Conservation (phyloP, 1,284 basidiomycete genomes). For the Cryptococcus floricola region DNA sequence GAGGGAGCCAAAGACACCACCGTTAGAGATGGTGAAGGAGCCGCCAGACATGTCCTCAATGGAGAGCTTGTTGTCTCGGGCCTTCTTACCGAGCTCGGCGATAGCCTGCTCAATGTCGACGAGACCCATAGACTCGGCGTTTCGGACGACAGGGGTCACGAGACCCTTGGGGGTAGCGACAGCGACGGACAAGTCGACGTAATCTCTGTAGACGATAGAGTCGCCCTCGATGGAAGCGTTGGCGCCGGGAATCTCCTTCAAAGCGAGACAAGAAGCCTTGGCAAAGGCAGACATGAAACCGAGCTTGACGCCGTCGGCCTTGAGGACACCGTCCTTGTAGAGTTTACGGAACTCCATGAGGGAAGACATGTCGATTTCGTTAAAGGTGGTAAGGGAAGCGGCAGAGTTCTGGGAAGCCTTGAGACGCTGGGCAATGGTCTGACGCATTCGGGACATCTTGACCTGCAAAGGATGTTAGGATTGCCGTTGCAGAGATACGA, state of each 20-base stretch:
- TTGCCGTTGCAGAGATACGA: not conserved
- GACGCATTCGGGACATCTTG: conserved; percentile 97
- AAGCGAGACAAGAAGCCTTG: conserved; percentile 75
- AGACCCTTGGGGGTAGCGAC: conserved; percentile 97
- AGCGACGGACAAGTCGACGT: conserved; percentile 88
- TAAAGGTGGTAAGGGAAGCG: conserved; percentile 96
- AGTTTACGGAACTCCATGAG: conserved; percentile 89
- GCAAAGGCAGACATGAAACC: conserved; percentile 99
- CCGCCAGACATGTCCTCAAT: conserved; percentile 97
- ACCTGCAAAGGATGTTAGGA: conserved; percentile 54
- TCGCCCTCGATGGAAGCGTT: conserved; percentile 93
- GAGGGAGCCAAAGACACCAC: conserved; percentile 95
- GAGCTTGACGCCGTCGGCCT: conserved; percentile 92
- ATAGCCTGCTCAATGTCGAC: conserved; percentile 93
- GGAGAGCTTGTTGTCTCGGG: conserved; percentile 87
- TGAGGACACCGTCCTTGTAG: conserved; percentile 91
- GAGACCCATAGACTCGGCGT: conserved; percentile 81
- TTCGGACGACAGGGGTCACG: conserved; percentile 93
- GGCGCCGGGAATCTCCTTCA: conserved; percentile 89
- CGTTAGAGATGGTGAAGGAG: conserved; percentile 98
- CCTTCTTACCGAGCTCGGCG: conserved; percentile 85
- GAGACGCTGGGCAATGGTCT: conserved; percentile 92
- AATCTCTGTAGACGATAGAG: conserved; percentile 93
- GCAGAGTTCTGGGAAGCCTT: conserved; percentile 98
- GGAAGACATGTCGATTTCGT: conserved; percentile 98